phyloP scores from a whole-genome alignment of 2,329 filamentous ascomycete species.

The Onygenales sp. region DNA sequence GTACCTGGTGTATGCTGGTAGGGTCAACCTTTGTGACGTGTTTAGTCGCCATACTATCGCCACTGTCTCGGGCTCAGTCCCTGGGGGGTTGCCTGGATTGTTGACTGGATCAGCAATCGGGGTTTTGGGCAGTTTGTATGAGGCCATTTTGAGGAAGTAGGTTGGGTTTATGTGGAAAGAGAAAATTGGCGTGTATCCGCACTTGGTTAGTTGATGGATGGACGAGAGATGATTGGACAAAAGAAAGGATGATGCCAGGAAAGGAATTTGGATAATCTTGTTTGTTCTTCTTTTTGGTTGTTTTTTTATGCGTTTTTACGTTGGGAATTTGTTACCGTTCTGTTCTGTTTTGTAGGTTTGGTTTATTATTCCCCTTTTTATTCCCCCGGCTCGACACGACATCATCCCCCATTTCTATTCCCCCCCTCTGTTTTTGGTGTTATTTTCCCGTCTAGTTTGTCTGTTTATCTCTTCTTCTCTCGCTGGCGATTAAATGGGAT shows the following conservation, averaged over 20 bases:
- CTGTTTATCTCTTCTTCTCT: too few species aligned
- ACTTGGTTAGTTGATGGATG: neutral
- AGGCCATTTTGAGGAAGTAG: conserved; percentile 34
- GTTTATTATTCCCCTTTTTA: neutral
- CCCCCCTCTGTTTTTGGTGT: neutral
- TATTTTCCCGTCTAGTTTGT: neutral
- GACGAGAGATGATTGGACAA: neutral
- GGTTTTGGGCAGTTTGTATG: conserved; percentile 34
- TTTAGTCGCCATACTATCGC: conserved; percentile 27
- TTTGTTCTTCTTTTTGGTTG: neutral
- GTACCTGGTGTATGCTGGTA: conserved; percentile 64
- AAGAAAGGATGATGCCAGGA: neutral
- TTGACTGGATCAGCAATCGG: conserved; percentile 33
- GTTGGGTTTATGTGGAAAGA: neutral
- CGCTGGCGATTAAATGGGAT: too few species aligned
- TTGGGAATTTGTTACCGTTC: neutral
- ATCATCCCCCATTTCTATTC: neutral
- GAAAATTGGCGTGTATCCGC: neutral
- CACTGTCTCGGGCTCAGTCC: conserved; percentile 28
- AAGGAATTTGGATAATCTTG: neutral
- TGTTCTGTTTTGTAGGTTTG: neutral
- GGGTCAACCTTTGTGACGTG: conserved; percentile 28
- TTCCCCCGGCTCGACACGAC: neutral
- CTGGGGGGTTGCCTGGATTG: conserved; percentile 30
- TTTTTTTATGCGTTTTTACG: neutral